phyloP scores from a whole-genome alignment of 1,284 basidiomycete genomes.

The Trametes sp. region DNA sequence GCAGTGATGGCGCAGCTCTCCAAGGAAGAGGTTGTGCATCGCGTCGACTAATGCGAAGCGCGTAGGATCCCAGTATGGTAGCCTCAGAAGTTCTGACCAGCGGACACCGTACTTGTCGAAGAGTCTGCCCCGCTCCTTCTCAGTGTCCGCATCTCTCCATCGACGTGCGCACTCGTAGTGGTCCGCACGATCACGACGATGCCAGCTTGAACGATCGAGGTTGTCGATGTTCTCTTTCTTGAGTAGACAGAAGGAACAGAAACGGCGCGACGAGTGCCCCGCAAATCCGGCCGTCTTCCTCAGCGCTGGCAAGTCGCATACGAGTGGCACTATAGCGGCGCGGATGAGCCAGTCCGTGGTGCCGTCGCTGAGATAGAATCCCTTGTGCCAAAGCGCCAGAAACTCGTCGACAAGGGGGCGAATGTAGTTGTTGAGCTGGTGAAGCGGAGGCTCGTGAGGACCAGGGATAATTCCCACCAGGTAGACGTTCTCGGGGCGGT shows the following conservation, averaged over 20 bases:
- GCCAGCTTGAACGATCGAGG: conserved; percentile 18
- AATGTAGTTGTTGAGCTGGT: conserved; percentile 30
- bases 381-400: conserved; percentile 22
- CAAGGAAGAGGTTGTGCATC: conserved; percentile 5
- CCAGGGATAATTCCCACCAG: not conserved
- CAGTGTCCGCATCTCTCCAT: conserved; percentile 39
- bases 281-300: conserved; percentile 22
- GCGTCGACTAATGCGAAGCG: conserved; percentile 23
- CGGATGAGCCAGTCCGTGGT: conserved; percentile 1
- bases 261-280: conserved; percentile 10
- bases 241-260: conserved; percentile 28
- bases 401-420: conserved; percentile 29
- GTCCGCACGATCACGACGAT: not conserved
- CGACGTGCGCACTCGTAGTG: conserved; percentile 26
- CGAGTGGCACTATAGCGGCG: not conserved
- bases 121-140: conserved; percentile 28
- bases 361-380: conserved; percentile 14
- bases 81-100: conserved; percentile 45
- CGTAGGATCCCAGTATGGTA: conserved; percentile 34
- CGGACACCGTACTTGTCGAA: conserved; percentile 41
- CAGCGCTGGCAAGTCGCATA: conserved; percentile 19
- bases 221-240: conserved; percentile 6
- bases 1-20: conserved; percentile 1
- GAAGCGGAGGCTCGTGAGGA: conserved; percentile 23
- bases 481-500: conserved; percentile 21